Percentiles rank a stretch among this genome's conserved stretches.
Evolutionary conservation across 805 yeast genomes (phyloP).

Genomic region (Suhomyces faveliae): DNA sequence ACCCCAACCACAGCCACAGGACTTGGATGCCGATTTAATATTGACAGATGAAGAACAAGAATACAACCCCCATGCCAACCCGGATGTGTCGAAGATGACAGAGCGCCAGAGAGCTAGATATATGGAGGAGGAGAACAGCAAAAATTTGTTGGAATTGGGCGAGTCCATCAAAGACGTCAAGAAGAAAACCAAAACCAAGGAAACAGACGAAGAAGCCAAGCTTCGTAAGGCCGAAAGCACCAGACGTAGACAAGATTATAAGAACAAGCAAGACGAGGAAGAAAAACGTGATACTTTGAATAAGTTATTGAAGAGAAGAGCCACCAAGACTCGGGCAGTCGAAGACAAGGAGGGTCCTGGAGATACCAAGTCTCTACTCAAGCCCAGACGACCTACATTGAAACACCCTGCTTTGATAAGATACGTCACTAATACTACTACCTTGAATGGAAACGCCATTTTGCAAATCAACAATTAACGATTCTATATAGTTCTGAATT

Average conservation of each 20-base stretch:
- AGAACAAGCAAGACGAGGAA: constrained; percentile 80
- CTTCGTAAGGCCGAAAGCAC: constrained; percentile 84
- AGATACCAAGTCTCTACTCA: constrained; percentile 17
- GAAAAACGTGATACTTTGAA: constrained; percentile 92
- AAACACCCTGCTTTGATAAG: constrained; percentile 46
- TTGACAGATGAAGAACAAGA: constrained; percentile 45
- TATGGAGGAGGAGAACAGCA: constrained; percentile 28
- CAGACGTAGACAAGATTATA: constrained; percentile 80
- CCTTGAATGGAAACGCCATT: constrained; percentile 1
- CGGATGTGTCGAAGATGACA: constrained; percentile 50
- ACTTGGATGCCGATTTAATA: constrained; percentile 33
- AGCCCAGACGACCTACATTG: constrained; percentile 43
- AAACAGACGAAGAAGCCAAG: constrained; percentile 83
- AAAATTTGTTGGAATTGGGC: constrained; percentile 30
- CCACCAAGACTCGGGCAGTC: constrained; percentile 59
- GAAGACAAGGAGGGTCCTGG: constrained; percentile 29
- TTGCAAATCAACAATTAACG: background rate
- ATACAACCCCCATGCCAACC: constrained; percentile 39
- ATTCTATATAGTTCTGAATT: background rate
- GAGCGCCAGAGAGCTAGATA: constrained; percentile 54
- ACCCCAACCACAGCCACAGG: constrained; percentile 26
- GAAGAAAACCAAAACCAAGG: constrained; percentile 49
- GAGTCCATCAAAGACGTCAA: constrained; percentile 26
- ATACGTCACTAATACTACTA: constrained; percentile 32
- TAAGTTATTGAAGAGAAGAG: constrained; percentile 79